Evolutionary conservation across 2,329 filamentous ascomycete species (phyloP).

Genomic region (Akanthomyces uredinophilus): DNA sequence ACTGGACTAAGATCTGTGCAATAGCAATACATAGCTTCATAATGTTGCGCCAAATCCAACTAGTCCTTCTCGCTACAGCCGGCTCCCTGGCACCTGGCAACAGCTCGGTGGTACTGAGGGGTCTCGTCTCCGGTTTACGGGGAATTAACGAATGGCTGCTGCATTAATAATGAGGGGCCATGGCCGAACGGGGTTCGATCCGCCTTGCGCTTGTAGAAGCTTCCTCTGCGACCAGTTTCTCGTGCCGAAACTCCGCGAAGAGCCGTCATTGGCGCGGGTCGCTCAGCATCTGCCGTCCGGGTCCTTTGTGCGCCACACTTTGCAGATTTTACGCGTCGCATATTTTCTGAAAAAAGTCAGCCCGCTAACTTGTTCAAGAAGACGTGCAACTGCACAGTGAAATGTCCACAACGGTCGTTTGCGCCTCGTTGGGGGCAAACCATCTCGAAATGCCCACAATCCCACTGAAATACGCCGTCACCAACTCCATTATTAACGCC

Average conservation of each 20-base stretch:
- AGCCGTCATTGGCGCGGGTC: background rate
- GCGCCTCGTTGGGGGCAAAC: background rate
- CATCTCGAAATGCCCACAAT: background rate
- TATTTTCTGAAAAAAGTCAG: background rate
- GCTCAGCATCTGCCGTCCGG: background rate
- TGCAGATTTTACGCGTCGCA: background rate
- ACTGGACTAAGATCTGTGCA: background rate
- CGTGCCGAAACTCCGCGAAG: background rate
- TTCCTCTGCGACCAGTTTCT: background rate
- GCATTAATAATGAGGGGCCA: background rate
- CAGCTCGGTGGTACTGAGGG: conserved; percentile 1
- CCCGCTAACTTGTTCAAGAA: too few relatives aligned
- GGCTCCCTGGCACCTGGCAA: too few relatives aligned
- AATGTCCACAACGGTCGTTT: background rate
- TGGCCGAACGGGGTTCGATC: conserved; percentile 1
- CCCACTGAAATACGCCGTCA: background rate
- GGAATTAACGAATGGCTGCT: background rate
- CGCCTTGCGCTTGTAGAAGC: background rate
- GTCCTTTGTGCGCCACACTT: background rate
- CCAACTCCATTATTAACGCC: conserved; percentile 3
- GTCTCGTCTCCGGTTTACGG: background rate
- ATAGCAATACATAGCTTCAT: background rate
- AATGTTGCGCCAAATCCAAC: background rate
- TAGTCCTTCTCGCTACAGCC: background rate
- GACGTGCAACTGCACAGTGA: background rate